These are phyloP conservation scores for Stromatinia cepivora DNA, from an alignment of 2,329 filamentous ascomycete species.

Conservation along the genomic window DNA sequence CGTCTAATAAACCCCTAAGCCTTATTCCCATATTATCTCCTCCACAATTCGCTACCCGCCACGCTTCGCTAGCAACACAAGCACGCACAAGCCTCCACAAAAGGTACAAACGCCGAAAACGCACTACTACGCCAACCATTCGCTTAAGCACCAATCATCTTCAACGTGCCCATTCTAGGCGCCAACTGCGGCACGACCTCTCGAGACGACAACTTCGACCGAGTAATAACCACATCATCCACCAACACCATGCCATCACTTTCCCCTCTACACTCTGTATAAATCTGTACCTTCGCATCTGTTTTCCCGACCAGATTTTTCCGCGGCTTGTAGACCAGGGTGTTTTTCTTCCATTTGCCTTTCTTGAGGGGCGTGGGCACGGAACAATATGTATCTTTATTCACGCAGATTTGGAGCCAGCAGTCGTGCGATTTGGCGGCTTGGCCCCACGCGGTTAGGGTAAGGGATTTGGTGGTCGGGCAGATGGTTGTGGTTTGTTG, in stretches of 20 bases:
- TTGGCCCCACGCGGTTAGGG: conserved; percentile 13
- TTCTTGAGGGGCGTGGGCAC: conserved; percentile 5
- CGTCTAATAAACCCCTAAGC: background rate
- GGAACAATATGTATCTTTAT: conserved; percentile 18
- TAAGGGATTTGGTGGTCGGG: background rate
- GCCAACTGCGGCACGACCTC: background rate
- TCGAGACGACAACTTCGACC: background rate
- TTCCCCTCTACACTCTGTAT: conserved; percentile 17
- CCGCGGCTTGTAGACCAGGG: conserved; percentile 6
- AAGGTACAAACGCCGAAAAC: too few species aligned
- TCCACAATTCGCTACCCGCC: background rate
- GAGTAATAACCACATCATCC: conserved; percentile 12
- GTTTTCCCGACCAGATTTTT: background rate
- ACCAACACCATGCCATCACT: conserved; percentile 12
- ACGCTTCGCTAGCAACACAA: background rate
- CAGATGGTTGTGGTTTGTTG: conserved; percentile 22
- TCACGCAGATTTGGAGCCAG: conserved; percentile 21
- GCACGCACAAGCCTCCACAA: too few species aligned
- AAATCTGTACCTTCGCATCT: conserved; percentile 7
- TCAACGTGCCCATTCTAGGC: background rate
- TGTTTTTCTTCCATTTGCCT: conserved; percentile 23
- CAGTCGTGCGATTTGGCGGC: conserved; percentile 10
- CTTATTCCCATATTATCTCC: background rate
- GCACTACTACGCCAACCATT: too few species aligned
- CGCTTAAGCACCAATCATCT: background rate